Evolutionary conservation across 192 early-diverging fungal species (phyloP).

Genomic region (Nowakowskiella sp.): DNA sequence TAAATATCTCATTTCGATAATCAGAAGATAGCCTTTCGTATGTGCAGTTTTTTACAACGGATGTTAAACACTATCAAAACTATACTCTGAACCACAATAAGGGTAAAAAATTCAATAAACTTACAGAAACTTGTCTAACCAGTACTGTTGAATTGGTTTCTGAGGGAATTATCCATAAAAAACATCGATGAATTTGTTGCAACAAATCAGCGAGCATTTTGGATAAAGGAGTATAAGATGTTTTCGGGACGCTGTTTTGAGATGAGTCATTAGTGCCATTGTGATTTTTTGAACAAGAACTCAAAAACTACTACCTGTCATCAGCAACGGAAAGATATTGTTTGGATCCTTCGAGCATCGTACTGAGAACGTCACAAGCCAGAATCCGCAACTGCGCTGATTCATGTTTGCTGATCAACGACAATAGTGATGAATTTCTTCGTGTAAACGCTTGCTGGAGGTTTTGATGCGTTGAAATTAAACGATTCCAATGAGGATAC

Average conservation of each 20-base stretch:
- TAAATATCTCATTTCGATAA: constrained; percentile 7
- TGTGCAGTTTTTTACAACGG: constrained; percentile 16
- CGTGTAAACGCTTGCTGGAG: constrained; percentile 2
- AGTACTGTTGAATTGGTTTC: constrained; percentile 18
- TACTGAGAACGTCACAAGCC: constrained; percentile 18
- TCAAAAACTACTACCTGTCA: constrained; percentile 18
- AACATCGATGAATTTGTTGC: constrained; percentile 16
- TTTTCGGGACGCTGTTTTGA: not conserved
- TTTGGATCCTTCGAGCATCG: constrained; percentile 29
- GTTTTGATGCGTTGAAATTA: constrained; percentile 24
- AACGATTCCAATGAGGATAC: constrained; percentile 30
- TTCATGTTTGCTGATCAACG: constrained; percentile 15
- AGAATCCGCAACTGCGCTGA: constrained; percentile 12
- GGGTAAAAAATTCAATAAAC: not conserved
- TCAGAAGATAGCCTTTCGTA: constrained; percentile 21
- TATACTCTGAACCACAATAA: not conserved
- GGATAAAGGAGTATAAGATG: constrained; percentile 32
- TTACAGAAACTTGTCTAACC: constrained; percentile 10
- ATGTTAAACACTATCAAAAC: constrained; percentile 9
- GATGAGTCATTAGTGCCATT: not conserved
- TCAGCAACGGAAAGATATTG: constrained; percentile 33
- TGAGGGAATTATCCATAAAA: constrained; percentile 12
- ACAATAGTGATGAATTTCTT: constrained; percentile 16
- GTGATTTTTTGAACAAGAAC: not conserved
- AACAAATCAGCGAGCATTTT: constrained; percentile 30